phyloP scores from a whole-genome alignment of 495 filamentous ascomycete genomes.

The Filosporella fistucella region DNA sequence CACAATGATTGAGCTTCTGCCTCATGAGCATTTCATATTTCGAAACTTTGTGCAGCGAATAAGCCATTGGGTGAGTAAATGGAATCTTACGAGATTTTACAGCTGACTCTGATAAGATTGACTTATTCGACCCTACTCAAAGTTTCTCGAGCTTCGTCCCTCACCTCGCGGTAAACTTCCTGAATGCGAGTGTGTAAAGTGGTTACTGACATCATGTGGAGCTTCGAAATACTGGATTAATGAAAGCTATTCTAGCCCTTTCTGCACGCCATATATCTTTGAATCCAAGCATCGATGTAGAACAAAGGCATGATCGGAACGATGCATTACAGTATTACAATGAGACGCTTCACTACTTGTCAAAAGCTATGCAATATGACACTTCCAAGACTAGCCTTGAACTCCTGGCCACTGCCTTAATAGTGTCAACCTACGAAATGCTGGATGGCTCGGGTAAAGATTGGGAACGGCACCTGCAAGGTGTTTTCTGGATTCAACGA shows the following conservation, averaged over 20 bases:
- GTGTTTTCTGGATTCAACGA: slow-evolving; percentile 32
- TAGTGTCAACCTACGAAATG: slow-evolving; percentile 32
- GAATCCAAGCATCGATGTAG: neutral
- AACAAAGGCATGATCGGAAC: slow-evolving; percentile 12
- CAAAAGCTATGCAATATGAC: slow-evolving; percentile 27
- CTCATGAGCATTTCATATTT: slow-evolving; percentile 9
- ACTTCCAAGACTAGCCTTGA: slow-evolving; percentile 29
- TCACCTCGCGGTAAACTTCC: slow-evolving; percentile 19
- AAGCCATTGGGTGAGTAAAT: slow-evolving; percentile 7
- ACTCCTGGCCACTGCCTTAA: slow-evolving; percentile 29
- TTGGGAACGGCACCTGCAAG: slow-evolving; percentile 31
- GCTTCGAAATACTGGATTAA: slow-evolving; percentile 24
- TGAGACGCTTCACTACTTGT: slow-evolving; percentile 33
- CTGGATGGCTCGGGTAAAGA: slow-evolving; percentile 13
- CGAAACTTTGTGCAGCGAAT: slow-evolving; percentile 12
- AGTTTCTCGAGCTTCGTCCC: slow-evolving; percentile 27
- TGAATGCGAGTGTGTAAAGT: neutral
- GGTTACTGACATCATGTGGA: neutral
- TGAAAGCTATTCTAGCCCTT: slow-evolving; percentile 29
- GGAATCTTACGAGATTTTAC: neutral
- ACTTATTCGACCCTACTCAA: slow-evolving; percentile 26
- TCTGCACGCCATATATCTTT: slow-evolving; percentile 24
- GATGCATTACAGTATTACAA: slow-evolving; percentile 32
- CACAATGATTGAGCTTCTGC: neutral
- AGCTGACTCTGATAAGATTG: slow-evolving; percentile 16